Base-by-base conservation (phyloP, 306 rosid genomes). In the Neltuma alba region DNA sequence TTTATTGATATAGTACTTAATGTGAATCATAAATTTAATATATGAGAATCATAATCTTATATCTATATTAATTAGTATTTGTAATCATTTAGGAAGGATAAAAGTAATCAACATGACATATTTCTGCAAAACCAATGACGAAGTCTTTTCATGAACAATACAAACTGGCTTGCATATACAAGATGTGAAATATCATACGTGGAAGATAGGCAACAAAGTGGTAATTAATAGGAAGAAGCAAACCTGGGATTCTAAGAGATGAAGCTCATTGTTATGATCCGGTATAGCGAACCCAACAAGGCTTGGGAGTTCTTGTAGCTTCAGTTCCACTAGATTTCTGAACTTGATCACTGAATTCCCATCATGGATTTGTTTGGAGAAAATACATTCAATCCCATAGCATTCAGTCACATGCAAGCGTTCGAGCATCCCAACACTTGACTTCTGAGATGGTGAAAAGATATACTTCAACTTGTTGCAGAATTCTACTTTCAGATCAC, bases 371-470 rank as follows among this genome's bases (percentile, higher is more conserved):
- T 16, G 18, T 58, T 21, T 48, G 30, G 64, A 77, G 74, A 77
- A 9, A 14, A 76, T 48, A 38, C 50, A 50, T 77, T 67, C 57
- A 34, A 77, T 25, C 30, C 57, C 81, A 52, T 38, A 40, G 57
- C 80, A 64, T 47, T 76, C 73, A 63, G 20, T 18, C 27, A 76
- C 73, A 76, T 64, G 80, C 74, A 76, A 65, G 74, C 65, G 25
- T 76, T 63, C 65, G 48, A 76, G 80, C 57, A 18, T 47, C n/a
- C 50, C 64, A 55, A 76, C 23, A 15, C 74, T 65, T 33, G 48
- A 28, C 27, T 50, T 40, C 23, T 34, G 63, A 76, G 38, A 67
- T 20, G 30, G 7, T 50, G 81, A 52, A 52, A 77, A 77, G 67
- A 77, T 2, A 27, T 27, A 36, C 75, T 67, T 77, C 75, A 77